Base-by-base conservation (phyloP, 2,329 filamentous ascomycete species). In the Calonectria fujianensis region DNA sequence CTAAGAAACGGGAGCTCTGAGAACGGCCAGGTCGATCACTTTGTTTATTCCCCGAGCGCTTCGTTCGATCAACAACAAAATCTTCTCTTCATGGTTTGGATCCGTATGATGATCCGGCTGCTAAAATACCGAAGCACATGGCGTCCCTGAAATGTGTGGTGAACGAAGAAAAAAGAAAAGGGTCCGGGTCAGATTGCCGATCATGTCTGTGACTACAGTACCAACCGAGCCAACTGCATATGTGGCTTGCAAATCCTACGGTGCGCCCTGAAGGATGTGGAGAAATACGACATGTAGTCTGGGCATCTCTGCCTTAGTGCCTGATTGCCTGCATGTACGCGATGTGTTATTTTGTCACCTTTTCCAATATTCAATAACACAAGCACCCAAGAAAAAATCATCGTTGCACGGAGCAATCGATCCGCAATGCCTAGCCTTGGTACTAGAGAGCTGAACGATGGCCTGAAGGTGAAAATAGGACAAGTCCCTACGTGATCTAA, bases 201-300 rank as follows among this genome's bases (percentile, higher is more conserved):
- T 65, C 61, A 37, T 39, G 10, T 41, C 57, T 27, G 35, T 64
- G 61, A 9, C 61, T 18, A 32, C 61, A 9, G 39, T 18, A 32
- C 61, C 29, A 24, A 48, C 57, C 29, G 27, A 27, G 31, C 39
- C 39, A 35, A 50, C 27, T 35, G 37, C 61, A 65, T n/a, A 65
- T 65, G 61, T 41, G 39, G n/a, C 57, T 41, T 63, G 57, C 37
- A 63, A 65, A 65, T 65, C 41, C 37, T 65, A 29, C 29, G 39
- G 20, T 63, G 57, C 35, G 32, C 24, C n/a, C 35, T 63, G 57
- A 39, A 16, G 35, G 35, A 10, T 41, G 57, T n/a, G 24, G 57
- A 63, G 37, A 63, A 63, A 63, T 63, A 41, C 57, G 57, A 63
- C 57, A 63, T 37, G 57, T 41, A 27, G 35, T 27, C 57, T 24